These are phyloP conservation scores for Phialophora verrucosa DNA, from an alignment of 2,329 filamentous ascomycete species.

Conservation along the genomic window DNA sequence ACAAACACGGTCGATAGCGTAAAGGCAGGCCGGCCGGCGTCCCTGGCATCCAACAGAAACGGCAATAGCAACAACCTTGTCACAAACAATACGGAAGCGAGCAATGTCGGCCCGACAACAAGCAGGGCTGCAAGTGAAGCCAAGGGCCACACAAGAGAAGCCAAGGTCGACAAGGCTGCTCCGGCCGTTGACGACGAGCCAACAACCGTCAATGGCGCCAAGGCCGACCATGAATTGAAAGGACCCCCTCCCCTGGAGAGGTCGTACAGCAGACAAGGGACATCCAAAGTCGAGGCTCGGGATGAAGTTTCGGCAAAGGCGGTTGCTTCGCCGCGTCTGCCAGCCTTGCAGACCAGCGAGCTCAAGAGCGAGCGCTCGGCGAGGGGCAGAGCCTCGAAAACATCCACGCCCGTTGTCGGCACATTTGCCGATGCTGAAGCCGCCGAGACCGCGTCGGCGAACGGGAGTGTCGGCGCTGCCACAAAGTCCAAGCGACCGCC, in stretches of 20 bases:
- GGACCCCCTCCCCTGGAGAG: constrained; percentile 33
- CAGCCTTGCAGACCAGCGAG: constrained; percentile 32
- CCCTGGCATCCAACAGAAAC: constrained; percentile 65
- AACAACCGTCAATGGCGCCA: constrained; percentile 44
- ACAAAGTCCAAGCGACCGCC: constrained; percentile 35
- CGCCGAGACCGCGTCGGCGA: constrained; percentile 26
- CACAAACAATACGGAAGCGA: constrained; percentile 43
- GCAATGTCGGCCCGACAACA: constrained; percentile 40
- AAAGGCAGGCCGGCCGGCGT: constrained; percentile 49
- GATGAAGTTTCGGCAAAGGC: constrained; percentile 27
- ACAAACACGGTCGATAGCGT: constrained; percentile 58
- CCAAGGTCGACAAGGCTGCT: constrained; percentile 43
- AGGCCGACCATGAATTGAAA: constrained; percentile 44
- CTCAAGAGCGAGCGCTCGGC: constrained; percentile 29
- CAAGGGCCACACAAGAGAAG: constrained; percentile 61
- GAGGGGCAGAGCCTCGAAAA: constrained; percentile 49
- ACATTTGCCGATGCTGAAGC: constrained; percentile 46
- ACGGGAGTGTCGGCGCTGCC: constrained; percentile 22
- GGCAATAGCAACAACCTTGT: constrained; percentile 61
- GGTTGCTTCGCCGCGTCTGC: constrained; percentile 40
- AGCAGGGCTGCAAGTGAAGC: constrained; percentile 52
- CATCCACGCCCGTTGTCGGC: constrained; percentile 48
- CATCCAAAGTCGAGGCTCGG: constrained; percentile 23
- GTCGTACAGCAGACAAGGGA: constrained; percentile 47
- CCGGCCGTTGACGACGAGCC: constrained; percentile 52